Evolutionary conservation across 164 flowering plant genomes (phyloP).

Genomic region (Brasenia schreberi): DNA sequence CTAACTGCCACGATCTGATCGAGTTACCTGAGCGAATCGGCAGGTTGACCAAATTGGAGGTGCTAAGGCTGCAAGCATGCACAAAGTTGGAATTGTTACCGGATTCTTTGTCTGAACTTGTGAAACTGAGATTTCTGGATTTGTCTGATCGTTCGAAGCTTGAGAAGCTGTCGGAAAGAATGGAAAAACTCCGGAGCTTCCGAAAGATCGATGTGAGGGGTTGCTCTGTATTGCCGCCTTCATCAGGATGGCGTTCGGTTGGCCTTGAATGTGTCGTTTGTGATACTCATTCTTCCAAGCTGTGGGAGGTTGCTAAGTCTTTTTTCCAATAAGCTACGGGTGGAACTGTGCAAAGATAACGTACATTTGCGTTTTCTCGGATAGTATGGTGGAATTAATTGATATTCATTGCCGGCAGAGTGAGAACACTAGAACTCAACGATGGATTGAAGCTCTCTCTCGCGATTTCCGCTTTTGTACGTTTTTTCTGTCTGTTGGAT

Average conservation of each 20-base stretch:
- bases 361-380: background rate
- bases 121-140: constrained; percentile 41
- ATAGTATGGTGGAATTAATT: background rate
- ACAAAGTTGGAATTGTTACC: constrained; percentile 44
- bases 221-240: constrained; percentile 37
- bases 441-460: no score
- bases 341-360: background rate
- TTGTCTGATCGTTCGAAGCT: constrained; percentile 60
- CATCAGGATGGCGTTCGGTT: constrained; percentile 18
- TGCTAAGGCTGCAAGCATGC: constrained; percentile 51
- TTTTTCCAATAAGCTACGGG: background rate
- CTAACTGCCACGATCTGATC: constrained; percentile 51
- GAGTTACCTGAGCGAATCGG: constrained; percentile 45
- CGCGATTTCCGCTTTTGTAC: no score
- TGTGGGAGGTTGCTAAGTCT: constrained; percentile 38
- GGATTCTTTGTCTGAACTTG: constrained; percentile 26
- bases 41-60: constrained; percentile 22
- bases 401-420: no score
- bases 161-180: constrained; percentile 36
- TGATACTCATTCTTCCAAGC: constrained; percentile 43
- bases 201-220: constrained; percentile 84
- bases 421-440: no score
- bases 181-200: constrained; percentile 30
- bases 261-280: constrained; percentile 44
- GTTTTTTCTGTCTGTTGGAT: no score